phyloP scores from a whole-genome alignment of 768 basidiomycete species.

The Lentinus brumalis region DNA sequence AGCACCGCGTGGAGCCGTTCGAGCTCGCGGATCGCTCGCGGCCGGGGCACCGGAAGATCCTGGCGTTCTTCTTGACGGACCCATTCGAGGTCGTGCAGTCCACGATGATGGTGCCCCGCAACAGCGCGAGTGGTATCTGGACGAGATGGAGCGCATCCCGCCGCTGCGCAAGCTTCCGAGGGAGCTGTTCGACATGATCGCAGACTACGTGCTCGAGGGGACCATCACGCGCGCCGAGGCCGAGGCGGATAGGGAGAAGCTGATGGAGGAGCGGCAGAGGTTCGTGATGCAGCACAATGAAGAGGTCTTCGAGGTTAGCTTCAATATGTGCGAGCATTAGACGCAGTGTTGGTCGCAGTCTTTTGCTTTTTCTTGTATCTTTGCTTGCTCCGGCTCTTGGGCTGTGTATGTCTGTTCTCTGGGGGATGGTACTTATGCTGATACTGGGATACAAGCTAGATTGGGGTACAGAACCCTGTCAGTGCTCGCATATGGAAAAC shows the following conservation, averaged over 20 bases:
- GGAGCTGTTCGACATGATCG: conserved; percentile 21
- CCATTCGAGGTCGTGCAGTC: conserved; percentile 32
- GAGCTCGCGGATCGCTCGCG: conserved; percentile 31
- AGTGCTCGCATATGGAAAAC: too few species aligned
- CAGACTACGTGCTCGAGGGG: background rate
- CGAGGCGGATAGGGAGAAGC: conserved; percentile 12
- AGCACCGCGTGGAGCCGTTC: conserved; percentile 39
- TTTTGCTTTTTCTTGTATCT: too few species aligned
- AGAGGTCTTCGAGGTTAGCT: conserved; percentile 6
- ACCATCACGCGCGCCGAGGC: conserved; percentile 10
- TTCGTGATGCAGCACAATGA: conserved; percentile 11
- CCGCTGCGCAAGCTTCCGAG: conserved; percentile 11
- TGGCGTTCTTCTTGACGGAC: conserved; percentile 40
- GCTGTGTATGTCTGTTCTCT: too few species aligned
- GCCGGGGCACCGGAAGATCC: conserved; percentile 41
- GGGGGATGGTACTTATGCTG: too few species aligned
- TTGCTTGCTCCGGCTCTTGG: too few species aligned
- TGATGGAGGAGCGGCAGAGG: conserved; percentile 21
- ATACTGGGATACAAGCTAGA: too few species aligned
- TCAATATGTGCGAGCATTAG: conserved; percentile 16
- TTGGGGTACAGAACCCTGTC: too few species aligned
- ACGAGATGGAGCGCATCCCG: background rate
- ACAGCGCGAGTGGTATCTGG: conserved; percentile 28
- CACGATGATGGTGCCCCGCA: conserved; percentile 35
- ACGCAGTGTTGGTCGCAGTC: too few species aligned